A percentile compares a stretch with the other conserved stretches of the same genome.
phyloP scores from a whole-genome alignment of 1,284 basidiomycete species.

The Wallemia mellicola region DNA sequence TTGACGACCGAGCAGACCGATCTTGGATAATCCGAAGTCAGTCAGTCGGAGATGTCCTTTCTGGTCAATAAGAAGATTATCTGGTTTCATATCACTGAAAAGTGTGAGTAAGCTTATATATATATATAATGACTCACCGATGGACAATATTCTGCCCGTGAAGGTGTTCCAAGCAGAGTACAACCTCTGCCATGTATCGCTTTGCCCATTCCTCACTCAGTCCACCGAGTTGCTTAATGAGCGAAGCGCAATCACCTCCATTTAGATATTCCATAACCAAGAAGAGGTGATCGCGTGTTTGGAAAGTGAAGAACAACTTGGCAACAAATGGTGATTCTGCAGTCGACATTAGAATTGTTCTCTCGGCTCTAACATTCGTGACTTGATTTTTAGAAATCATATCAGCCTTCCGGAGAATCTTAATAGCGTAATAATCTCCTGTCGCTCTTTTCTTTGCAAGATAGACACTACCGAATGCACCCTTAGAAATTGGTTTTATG shows the following conservation, averaged over 20 bases:
- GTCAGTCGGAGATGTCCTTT: conserved; percentile 90
- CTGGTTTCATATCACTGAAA: conserved; percentile 77
- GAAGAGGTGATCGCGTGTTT: conserved; percentile 18
- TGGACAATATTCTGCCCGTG: conserved; percentile 85
- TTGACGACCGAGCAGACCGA: conserved; percentile 87
- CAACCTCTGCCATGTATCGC: conserved; percentile 85
- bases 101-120: neutral
- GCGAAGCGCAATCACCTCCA: conserved; percentile 83
- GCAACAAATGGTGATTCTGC: conserved; percentile 75
- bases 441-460: conserved; percentile 92
- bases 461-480: conserved; percentile 94
- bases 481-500: conserved; percentile 97
- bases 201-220: conserved; percentile 88
- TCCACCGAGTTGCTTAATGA: conserved; percentile 81
- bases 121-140: conserved; percentile 33
- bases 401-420: conserved; percentile 94
- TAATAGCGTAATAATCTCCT: conserved; percentile 97
- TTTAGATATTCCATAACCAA: conserved; percentile 27
- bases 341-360: conserved; percentile 98
- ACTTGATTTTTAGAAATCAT: conserved; percentile 99
- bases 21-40: conserved; percentile 88
- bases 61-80: conserved; percentile 85
- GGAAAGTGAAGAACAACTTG: conserved; percentile 21
- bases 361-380: conserved; percentile 96
- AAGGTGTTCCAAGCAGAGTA: conserved; percentile 77